A percentile compares a stretch with the other conserved stretches of the same genome.
Evolutionary conservation across 768 basidiomycete genomes (phyloP).

Genomic region (Phylloporus sp.): DNA sequence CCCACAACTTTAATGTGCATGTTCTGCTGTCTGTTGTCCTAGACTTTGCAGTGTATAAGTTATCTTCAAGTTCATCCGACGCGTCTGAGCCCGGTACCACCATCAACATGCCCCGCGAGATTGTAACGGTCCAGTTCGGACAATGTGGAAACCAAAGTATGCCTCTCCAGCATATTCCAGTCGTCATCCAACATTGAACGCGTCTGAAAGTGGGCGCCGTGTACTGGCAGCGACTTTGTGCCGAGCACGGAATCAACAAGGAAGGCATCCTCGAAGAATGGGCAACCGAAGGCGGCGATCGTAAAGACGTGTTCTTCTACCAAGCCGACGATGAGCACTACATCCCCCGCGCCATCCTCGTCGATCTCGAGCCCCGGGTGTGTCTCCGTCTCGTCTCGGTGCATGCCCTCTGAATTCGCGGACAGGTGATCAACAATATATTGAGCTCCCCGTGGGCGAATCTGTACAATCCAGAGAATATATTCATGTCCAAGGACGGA

Average conservation of each 20-base stretch:
- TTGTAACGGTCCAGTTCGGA: constrained; percentile 80
- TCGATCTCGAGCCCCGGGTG: constrained; percentile 95
- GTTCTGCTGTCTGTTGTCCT: constrained; percentile 9
- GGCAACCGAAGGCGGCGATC: constrained; percentile 92
- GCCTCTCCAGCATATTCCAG: constrained; percentile 22
- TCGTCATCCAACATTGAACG: constrained; percentile 2
- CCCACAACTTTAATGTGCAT: constrained; percentile 18
- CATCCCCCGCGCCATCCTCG: constrained; percentile 92
- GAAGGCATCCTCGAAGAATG: constrained; percentile 96
- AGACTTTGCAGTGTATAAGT: not conserved
- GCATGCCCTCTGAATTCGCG: no score
- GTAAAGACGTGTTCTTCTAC: constrained; percentile 99
- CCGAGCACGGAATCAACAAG: constrained; percentile 96
- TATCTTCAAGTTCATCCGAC: no score
- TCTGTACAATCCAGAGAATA: constrained; percentile 97
- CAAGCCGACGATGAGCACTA: constrained; percentile 99
- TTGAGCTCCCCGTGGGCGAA: constrained; percentile 77
- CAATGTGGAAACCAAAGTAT: constrained; percentile 92
- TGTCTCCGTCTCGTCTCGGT: constrained; percentile 24
- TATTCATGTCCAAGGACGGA: constrained; percentile 92
- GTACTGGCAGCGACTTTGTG: constrained; percentile 97
- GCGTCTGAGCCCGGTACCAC: not conserved
- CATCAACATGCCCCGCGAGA: constrained; percentile 69
- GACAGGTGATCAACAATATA: constrained; percentile 94
- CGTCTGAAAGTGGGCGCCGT: constrained; percentile 78